Conservation (phyloP, 202 grass and related monocot genomes). For the Schoenoplectus tabernaemontani region DNA sequence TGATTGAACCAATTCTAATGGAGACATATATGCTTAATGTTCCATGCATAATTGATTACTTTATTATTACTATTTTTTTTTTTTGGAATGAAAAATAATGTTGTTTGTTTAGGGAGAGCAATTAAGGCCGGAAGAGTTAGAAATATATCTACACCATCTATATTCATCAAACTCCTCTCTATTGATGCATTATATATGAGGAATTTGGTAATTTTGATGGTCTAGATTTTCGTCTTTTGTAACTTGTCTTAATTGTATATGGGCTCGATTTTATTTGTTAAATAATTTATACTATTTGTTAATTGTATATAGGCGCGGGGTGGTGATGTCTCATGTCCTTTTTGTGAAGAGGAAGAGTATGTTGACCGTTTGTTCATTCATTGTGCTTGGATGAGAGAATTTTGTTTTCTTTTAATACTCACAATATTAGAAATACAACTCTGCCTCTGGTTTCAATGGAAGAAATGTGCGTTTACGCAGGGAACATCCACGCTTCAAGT, state of each 20-base stretch:
- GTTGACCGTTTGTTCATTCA: no score
- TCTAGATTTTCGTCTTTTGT: constrained; percentile 15
- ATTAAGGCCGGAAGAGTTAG: background rate
- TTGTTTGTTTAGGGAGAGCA: background rate
- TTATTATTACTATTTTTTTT: background rate
- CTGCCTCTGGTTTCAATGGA: no score
- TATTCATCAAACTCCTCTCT: background rate
- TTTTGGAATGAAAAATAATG: background rate
- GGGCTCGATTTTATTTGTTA: background rate
- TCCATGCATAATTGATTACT: background rate
- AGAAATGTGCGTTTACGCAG: no score
- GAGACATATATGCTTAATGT: background rate
- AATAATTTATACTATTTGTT: background rate
- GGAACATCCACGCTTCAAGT: no score
- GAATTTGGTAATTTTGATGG: background rate
- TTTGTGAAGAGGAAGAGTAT: no score
- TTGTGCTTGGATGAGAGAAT: no score
- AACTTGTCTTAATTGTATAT: background rate
- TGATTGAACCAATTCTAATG: background rate
- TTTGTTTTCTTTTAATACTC: no score
- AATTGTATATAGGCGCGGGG: no score
- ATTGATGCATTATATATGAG: background rate
- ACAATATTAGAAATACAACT: no score
- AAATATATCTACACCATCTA: background rate
- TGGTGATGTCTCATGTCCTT: no score